These are phyloP conservation scores for Hirschfeldia incana DNA, from an alignment of 345 rosid species.

Conservation along the genomic window DNA sequence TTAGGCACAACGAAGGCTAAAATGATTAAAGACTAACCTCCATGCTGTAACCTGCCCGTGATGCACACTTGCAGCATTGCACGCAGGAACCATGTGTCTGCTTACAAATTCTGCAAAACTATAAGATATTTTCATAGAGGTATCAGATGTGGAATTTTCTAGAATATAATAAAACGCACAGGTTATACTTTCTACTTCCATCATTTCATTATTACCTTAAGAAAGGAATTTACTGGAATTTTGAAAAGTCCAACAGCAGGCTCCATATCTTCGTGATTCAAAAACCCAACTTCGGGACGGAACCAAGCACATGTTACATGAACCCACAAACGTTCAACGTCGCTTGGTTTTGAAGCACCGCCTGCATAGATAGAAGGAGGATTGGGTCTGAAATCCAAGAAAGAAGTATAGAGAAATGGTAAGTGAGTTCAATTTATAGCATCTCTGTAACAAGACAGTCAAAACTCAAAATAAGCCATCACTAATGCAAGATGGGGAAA, in stretches of 20 bases:
- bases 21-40: constrained; percentile 57
- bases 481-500: neutral
- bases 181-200: constrained; percentile 5
- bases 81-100: constrained; percentile 83
- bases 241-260: constrained; percentile 85
- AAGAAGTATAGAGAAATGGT: neutral
- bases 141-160: constrained; percentile 17
- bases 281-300: constrained; percentile 85
- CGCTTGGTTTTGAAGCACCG: constrained; percentile 94
- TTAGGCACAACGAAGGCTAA: constrained; percentile 11
- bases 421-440: constrained; percentile 1
- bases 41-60: constrained; percentile 84
- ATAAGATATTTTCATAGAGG: constrained; percentile 36
- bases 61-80: constrained; percentile 93
- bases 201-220: constrained; percentile 59
- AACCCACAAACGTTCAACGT: constrained; percentile 73
- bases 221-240: constrained; percentile 78
- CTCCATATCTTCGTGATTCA: constrained; percentile 86
- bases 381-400: constrained; percentile 3
- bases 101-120: constrained; percentile 69
- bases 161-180: neutral
- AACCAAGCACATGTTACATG: constrained; percentile 99
- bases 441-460: neutral
- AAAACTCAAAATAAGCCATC: neutral
- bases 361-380: constrained; percentile 47